Evolutionary conservation across 1,284 basidiomycete species (phyloP).

Genomic region (Ceratobasidium sp.): DNA sequence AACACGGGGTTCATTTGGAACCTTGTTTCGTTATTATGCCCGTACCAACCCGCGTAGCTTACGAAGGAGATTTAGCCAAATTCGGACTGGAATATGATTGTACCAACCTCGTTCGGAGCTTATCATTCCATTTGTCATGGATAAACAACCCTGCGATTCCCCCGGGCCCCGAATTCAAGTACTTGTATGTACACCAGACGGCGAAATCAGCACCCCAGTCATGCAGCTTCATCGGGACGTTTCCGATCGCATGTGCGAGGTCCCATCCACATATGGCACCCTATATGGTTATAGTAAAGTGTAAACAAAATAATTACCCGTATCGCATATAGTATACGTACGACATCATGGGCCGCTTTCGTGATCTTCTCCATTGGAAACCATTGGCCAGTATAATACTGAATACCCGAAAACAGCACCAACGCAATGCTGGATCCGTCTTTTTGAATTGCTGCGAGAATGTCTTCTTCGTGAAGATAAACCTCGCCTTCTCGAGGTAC

Average conservation of each 20-base stretch:
- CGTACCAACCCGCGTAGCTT: constrained; percentile 97
- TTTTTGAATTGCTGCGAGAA: constrained; percentile 74
- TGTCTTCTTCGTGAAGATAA: constrained; percentile 88
- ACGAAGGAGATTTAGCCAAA: background rate
- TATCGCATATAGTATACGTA: constrained; percentile 49
- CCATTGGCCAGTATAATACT: constrained; percentile 97
- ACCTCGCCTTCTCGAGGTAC: constrained; percentile 82
- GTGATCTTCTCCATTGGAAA: constrained; percentile 89
- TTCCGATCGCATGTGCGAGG: constrained; percentile 93
- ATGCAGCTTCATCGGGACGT: constrained; percentile 86
- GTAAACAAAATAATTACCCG: background rate
- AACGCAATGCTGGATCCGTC: constrained; percentile 80
- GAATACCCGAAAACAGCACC: constrained; percentile 87
- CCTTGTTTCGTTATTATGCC: constrained; percentile 83
- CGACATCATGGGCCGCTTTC: constrained; percentile 79
- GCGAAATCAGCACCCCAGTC: constrained; percentile 97
- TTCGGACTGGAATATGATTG: background rate
- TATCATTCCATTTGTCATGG: constrained; percentile 79
- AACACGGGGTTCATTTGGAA: constrained; percentile 90
- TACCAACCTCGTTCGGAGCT: constrained; percentile 59
- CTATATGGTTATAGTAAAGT: constrained; percentile 52
- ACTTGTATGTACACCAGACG: constrained; percentile 98
- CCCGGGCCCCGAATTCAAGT: constrained; percentile 94
- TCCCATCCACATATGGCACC: constrained; percentile 95
- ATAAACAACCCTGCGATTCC: constrained; percentile 92